Evolutionary conservation across 768 basidiomycete genomes (phyloP), one percentile per base, ranked within the genome.

Genomic region (Lyophyllum semitale): DNA sequence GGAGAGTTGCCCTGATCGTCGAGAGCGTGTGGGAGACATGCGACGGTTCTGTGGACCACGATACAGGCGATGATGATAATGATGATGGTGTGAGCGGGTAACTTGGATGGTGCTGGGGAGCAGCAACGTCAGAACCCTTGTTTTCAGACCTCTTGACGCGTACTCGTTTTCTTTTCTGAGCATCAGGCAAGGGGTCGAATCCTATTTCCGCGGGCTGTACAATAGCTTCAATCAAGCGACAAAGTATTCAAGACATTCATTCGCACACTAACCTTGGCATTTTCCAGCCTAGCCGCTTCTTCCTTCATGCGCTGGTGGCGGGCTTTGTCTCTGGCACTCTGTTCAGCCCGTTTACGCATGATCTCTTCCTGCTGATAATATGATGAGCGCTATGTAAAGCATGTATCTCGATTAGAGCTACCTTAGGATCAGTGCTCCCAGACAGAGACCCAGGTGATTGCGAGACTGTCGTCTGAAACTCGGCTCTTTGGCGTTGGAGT

Each of bases 261-360:
- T 17, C 15, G 8, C 29, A 5, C 25, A 43, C 40, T 18, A 13
- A 61, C 53, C 23, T 38, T 54, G 20, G 25, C 44, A 12, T 29
- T 35, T 15, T 54, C 56, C n/a, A 49, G 44, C n/a, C 49, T 59
- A 17, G 60, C 63, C 25, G 57, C 63, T 60, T 73, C 66, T 59
- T 68, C 68, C 53, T 64, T 54, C 57, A 62, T 42, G 47, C 56
- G 60, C 29, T 64, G 64, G 43, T 64, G 62, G 8, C 70, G 66
- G 22, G 66, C 71, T 59, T 71, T 74, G 60, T 73, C 73, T 47
- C 73, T 63, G 20, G 71, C 70, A 55, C 72, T 73, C 59, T 76
- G 74, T 48, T 71, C 71, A 25, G 72, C 72, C 46, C 71, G 62
- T 35, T 64, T 61, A 12, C 61, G 64, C 54, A 69, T 59, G 27